Evolutionary conservation across 345 rosid genomes (phyloP).

Genomic region (Kandelia obovata): DNA sequence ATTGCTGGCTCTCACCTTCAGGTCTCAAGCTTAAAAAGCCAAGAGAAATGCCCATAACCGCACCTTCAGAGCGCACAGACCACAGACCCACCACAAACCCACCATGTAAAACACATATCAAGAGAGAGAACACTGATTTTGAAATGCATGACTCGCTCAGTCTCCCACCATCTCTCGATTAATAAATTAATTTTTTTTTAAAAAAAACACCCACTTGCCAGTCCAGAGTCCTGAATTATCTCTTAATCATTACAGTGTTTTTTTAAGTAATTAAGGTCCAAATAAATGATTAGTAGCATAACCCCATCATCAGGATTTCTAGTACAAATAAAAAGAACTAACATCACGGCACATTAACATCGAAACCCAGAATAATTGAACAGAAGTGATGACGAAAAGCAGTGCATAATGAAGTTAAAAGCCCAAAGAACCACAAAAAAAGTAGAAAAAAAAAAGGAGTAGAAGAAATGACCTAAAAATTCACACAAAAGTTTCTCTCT

Average conservation of each 20-base stretch:
- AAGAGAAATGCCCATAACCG: neutral
- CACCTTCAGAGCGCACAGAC: too few relatives aligned
- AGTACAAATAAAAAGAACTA: neutral
- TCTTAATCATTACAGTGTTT: too few relatives aligned
- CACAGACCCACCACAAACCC: neutral
- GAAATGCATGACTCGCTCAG: neutral
- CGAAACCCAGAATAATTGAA: neutral
- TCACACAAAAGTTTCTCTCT: neutral
- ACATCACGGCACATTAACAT: neutral
- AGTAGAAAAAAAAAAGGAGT: neutral
- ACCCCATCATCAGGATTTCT: too few relatives aligned
- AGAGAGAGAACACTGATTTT: neutral
- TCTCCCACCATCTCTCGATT: neutral
- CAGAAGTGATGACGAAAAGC: neutral
- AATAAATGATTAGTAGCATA: too few relatives aligned
- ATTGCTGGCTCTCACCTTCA: neutral
- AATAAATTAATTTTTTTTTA: too few relatives aligned
- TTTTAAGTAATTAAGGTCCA: too few relatives aligned
- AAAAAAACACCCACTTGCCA: too few relatives aligned
- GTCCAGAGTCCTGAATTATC: too few relatives aligned
- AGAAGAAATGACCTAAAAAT: neutral
- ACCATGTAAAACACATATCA: neutral
- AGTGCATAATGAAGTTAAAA: neutral
- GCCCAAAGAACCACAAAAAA: neutral
- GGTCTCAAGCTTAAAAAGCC: conserved; percentile 13